phyloP scores from a whole-genome alignment of 2,329 filamentous ascomycete genomes.

The Ophiostoma fasciatum region DNA sequence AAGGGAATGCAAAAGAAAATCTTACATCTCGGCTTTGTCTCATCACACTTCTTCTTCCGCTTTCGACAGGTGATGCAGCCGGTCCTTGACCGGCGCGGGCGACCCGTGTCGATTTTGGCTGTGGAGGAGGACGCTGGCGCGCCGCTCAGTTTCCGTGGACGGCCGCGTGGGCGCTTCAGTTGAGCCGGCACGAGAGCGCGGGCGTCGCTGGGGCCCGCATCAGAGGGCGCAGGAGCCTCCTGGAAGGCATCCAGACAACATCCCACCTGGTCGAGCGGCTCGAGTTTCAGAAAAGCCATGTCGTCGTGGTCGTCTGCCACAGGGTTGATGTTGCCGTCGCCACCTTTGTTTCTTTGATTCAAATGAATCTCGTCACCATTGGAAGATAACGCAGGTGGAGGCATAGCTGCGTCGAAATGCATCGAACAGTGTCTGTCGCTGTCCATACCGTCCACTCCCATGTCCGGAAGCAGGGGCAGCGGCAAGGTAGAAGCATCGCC shows the following conservation, averaged over 20 bases:
- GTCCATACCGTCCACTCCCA: too few species aligned
- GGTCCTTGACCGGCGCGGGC: constrained; percentile 52
- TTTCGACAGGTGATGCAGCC: constrained; percentile 54
- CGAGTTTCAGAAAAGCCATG: constrained; percentile 37
- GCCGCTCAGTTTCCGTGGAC: constrained; percentile 68
- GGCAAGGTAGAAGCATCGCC: too few species aligned
- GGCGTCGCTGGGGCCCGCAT: constrained; percentile 14
- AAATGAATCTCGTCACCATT: constrained; percentile 15
- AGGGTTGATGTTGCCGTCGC: too few species aligned
- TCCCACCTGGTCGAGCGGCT: constrained; percentile 39
- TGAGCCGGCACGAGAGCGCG: constrained; percentile 22
- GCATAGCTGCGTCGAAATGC: too few species aligned
- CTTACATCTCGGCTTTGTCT: constrained; percentile 52
- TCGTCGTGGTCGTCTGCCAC: too few species aligned
- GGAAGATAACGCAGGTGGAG: too few species aligned
- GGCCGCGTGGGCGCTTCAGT: constrained; percentile 55
- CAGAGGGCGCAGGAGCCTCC: constrained; percentile 25
- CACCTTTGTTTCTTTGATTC: constrained; percentile 26
- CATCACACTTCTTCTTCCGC: constrained; percentile 59
- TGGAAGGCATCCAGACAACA: constrained; percentile 38
- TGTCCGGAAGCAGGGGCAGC: too few species aligned
- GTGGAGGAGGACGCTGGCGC: constrained; percentile 35
- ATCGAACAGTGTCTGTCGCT: too few species aligned
- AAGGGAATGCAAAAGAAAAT: constrained; percentile 6
- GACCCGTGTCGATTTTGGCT: constrained; percentile 67